These are phyloP conservation scores for Gymnopilus dilepis DNA, from an alignment of 768 basidiomycete genomes.

Conservation along the genomic window DNA sequence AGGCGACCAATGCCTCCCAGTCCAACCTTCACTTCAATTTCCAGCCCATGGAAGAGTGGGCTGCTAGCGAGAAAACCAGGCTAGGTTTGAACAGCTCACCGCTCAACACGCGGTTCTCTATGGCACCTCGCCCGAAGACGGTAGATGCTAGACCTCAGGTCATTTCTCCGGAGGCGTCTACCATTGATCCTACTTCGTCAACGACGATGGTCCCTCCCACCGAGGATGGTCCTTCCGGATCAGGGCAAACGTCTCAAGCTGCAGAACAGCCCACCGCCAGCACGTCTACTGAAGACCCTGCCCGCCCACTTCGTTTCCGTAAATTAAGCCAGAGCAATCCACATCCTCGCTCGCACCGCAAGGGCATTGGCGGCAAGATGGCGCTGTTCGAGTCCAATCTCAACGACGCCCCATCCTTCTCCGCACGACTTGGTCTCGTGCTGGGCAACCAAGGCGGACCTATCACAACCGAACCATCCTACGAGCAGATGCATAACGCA, in stretches of 20 bases:
- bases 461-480: constrained; percentile 26
- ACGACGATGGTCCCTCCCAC: neutral
- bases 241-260: constrained; percentile 8
- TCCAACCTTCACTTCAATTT: constrained; percentile 84
- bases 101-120: constrained; percentile 41
- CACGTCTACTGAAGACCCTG: constrained; percentile 25
- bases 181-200: neutral
- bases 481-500: constrained; percentile 31
- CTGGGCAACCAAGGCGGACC: constrained; percentile 28
- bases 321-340: constrained; percentile 87
- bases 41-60: constrained; percentile 76
- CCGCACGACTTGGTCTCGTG: constrained; percentile 39
- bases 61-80: constrained; percentile 65
- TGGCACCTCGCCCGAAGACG: constrained; percentile 27
- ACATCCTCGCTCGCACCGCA: constrained; percentile 62
- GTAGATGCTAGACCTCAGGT: constrained; percentile 16
- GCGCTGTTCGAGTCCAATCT: constrained; percentile 81
- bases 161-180: neutral
- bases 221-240: constrained; percentile 20
- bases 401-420: constrained; percentile 55
- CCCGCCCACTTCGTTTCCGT: constrained; percentile 66
- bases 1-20: constrained; percentile 53
- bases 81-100: constrained; percentile 61
- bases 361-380: constrained; percentile 78
- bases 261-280: constrained; percentile 16